Base-by-base conservation (phyloP, 2,329 filamentous ascomycete species). In the Pseudonectria buxi region DNA sequence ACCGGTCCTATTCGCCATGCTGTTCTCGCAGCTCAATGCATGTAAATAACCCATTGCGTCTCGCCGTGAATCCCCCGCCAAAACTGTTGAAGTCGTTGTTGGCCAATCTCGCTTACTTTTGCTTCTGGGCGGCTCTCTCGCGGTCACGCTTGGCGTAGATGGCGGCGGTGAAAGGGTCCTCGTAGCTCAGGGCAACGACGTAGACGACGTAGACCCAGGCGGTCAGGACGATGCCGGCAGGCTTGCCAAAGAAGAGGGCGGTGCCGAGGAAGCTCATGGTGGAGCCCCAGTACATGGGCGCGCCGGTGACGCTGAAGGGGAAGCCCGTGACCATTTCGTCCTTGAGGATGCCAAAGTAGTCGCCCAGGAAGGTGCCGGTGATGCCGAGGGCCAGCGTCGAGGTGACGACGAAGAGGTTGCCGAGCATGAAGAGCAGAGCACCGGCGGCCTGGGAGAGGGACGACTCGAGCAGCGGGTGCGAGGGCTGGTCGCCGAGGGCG, bases 281-380 rank as follows among this genome's bases (percentile, higher is more conserved):
- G 43, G 82, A 87, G 39, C 92, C 92, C 68, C 88, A 85, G 71
- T 98, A 98, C 92, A 98, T 98, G 44, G 92, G 92, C 34, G 87
- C 83, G 47, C 79, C 77, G 36, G 83, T 89, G 42, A 96, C 74
- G 63, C 85, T 96, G 74, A 98, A 98, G 3, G 92, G 92, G 59
- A 98, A 98, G 11, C 86, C 83, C 10, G 88, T 94, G 34, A 98
- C 89, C 54, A 90, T 90, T 49, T 83, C 69, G 58, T 96, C 90
- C 88, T 95, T 94, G 47, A 98, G 72, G 60, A 96, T 95, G 50
- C 92, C 92, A 59, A 96, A 98, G 72, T 98, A 98, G 69, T 98
- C 92, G 51, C 92, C 92, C 25, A 98, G 72, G 60, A 95, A 98
- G 26, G 92, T 98, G 44, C 92, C 92, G 1, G 88, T 95, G 54